Evolutionary conservation across 495 filamentous ascomycete genomes (phyloP), one percentile per base, ranked within the genome.

Genomic region (Aspergillus steynii): DNA sequence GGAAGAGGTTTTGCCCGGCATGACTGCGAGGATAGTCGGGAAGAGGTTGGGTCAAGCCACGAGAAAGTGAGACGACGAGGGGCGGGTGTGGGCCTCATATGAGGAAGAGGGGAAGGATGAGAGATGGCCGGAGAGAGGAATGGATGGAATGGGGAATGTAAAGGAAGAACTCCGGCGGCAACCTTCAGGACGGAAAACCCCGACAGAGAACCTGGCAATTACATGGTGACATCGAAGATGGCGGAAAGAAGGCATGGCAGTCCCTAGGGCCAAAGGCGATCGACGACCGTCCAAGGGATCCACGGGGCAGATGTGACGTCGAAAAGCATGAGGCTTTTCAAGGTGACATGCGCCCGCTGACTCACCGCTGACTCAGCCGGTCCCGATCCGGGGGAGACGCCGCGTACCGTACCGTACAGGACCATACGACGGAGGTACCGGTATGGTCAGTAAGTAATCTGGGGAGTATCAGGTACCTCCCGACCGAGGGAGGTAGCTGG

Each of bases 1-100:
- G 9, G 67, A 58, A 15, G 69, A 60, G 3, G 77, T 73, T 62
- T 79, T 79, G 61, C 75, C 75, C 10, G 77, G 77, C 77, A 79
- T 67, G 37, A 58, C 60, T 57, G 46, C 28, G 20, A 48, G 31
- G 10, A 55, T 20, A 29, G 31, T 29, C 27, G 12, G 28, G 28
- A 14, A 27, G 46, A 31, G 9, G 32, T 9, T 37, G 20, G 25
- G 4, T 34, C n/a, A 48, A 48, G 1, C 12, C 10, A 47, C 25
- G 12, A 59, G 15, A 28, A 10, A 31, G 6, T 15, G 5, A 50
- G 42, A 5, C 12, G 12, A 32, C 20, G 7, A 28, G 51, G 26
- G n/a, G 15, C 26, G 25, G 28, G 42, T 14, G 56, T 25, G 56
- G 55, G 5, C 31, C 31, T 42, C 10, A 42, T 12, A 42, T 15